phyloP scores from a whole-genome alignment of 2,329 filamentous ascomycete species.

The Fusarium bactridioides region DNA sequence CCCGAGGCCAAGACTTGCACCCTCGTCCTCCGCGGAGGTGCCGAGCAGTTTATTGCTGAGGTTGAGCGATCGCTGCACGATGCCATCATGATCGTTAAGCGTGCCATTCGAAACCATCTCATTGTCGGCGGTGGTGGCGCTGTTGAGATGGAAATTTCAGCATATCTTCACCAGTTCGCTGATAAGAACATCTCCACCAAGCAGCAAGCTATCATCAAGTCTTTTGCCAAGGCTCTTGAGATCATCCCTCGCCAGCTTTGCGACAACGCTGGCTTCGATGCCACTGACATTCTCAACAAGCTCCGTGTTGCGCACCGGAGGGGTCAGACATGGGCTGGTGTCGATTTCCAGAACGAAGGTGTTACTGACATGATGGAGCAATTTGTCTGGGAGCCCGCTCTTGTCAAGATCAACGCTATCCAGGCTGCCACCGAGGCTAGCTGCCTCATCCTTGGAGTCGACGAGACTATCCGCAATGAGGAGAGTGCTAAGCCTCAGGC shows the following conservation, averaged over 20 bases:
- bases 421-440: constrained; percentile 95
- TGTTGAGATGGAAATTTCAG: constrained; percentile 94
- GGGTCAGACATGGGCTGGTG: constrained; percentile 91
- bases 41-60: constrained; percentile 99
- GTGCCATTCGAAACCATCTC: constrained; percentile 90
- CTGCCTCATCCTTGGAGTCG: constrained; percentile 93
- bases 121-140: constrained; percentile 97
- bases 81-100: constrained; percentile 99
- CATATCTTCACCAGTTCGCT: constrained; percentile 90
- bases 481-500: constrained; percentile 87
- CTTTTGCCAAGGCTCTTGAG: constrained; percentile 96
- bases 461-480: constrained; percentile 99
- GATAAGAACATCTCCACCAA: constrained; percentile 93
- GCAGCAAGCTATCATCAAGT: constrained; percentile 97
- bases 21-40: constrained; percentile 90
- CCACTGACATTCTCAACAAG: constrained; percentile 96
- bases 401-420: constrained; percentile 97
- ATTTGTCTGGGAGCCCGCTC: constrained; percentile 96
- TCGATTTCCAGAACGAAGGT: constrained; percentile 93
- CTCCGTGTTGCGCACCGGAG: constrained; percentile 96
- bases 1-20: constrained; percentile 97
- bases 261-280: constrained; percentile 98
- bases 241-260: constrained; percentile 96
- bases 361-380: constrained; percentile 92
- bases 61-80: constrained; percentile 98